Percentiles rank a stretch among this genome's conserved stretches.
These are phyloP conservation scores for Colletotrichum tabaci DNA, from an alignment of 2,329 filamentous ascomycete species.

Conservation along the genomic window DNA sequence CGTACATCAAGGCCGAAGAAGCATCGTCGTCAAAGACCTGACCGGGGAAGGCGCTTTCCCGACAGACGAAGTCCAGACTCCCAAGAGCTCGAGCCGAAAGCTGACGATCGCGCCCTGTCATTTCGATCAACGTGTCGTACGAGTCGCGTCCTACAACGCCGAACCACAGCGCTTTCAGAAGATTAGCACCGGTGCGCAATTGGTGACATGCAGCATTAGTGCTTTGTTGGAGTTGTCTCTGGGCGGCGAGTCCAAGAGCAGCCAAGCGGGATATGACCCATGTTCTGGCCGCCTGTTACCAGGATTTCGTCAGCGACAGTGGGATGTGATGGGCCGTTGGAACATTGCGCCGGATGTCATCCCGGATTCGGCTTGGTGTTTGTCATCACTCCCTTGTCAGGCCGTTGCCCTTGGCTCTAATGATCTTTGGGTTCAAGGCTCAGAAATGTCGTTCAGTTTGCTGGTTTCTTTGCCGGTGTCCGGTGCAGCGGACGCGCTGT, in stretches of 20 bases:
- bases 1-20: background rate
- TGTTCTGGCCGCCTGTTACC: conserved; percentile 34
- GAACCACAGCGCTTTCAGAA: conserved; percentile 29
- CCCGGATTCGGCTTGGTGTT: conserved; percentile 41
- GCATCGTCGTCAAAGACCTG: background rate
- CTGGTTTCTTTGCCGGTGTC: background rate
- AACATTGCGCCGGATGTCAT: conserved; percentile 34
- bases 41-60: too few species aligned
- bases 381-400: conserved; percentile 22
- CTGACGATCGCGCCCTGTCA: conserved; percentile 26
- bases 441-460: background rate
- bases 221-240: conserved; percentile 31
- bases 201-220: conserved; percentile 42
- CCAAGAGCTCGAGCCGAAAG: background rate
- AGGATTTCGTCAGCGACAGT: conserved; percentile 36
- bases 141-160: conserved; percentile 32
- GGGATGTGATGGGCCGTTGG: conserved; percentile 31
- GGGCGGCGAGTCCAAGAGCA: conserved; percentile 31
- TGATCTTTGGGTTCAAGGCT: conserved; percentile 11
- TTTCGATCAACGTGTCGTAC: conserved; percentile 35
- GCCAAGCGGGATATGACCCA: conserved; percentile 35
- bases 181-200: conserved; percentile 32
- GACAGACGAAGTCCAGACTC: background rate
- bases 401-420: conserved; percentile 9
- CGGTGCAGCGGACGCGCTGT: background rate